A percentile compares a stretch with the other conserved stretches of the same genome.
Conservation (phyloP, 106 monocot species). For the Dactylorhiza incarnata region DNA sequence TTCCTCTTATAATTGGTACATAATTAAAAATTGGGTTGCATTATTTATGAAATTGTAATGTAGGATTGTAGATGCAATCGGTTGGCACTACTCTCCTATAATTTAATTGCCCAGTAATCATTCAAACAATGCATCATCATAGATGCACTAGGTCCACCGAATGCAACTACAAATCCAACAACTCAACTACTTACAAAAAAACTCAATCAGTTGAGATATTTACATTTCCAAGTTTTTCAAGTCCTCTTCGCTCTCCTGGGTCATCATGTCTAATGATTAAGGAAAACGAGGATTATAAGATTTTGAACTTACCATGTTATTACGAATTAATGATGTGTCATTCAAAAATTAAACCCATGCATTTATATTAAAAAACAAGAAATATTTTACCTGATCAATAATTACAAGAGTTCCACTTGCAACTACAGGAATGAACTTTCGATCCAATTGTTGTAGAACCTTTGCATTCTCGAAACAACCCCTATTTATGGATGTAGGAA, state of each 20-base stretch:
- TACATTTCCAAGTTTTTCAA: background rate
- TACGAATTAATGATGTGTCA: background rate
- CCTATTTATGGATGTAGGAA: slow-evolving; percentile 59
- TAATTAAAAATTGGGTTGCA: background rate
- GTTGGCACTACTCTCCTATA: background rate
- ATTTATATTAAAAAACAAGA: background rate
- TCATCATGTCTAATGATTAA: too few species aligned
- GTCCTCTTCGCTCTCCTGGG: background rate
- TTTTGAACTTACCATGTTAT: too few species aligned
- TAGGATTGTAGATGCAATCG: background rate
- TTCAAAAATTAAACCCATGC: background rate
- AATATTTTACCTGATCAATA: slow-evolving; percentile 73
- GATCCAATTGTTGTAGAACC: slow-evolving; percentile 82
- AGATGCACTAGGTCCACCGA: background rate
- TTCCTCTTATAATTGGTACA: background rate
- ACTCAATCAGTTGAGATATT: background rate
- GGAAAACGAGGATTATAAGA: too few species aligned
- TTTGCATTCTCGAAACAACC: slow-evolving; percentile 60
- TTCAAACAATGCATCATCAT: background rate
- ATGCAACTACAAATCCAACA: background rate
- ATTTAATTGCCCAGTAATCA: background rate
- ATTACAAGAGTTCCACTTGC: slow-evolving; percentile 52
- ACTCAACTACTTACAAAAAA: background rate
- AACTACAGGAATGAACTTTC: slow-evolving; percentile 86
- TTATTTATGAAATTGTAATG: background rate